A percentile compares a stretch with the other conserved stretches of the same genome.
Evolutionary conservation across 495 filamentous ascomycete genomes (phyloP).

Genomic region (Geopyxis carbonaria): DNA sequence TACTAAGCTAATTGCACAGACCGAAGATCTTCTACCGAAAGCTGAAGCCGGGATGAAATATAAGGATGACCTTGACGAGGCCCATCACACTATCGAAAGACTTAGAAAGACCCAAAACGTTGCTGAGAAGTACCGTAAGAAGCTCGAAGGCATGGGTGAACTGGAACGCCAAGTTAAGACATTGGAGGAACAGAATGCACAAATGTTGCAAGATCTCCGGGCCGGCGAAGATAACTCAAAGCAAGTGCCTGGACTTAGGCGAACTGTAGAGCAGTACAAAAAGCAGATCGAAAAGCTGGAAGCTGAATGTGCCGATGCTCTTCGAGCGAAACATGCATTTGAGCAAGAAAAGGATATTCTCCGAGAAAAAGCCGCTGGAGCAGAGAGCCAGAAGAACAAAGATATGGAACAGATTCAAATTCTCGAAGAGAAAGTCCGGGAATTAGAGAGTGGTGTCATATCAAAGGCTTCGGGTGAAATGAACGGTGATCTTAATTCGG

Average conservation of each 20-base stretch:
- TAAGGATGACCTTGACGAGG: slow-evolving; percentile 25
- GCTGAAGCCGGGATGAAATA: slow-evolving; percentile 22
- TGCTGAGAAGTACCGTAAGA: slow-evolving; percentile 25
- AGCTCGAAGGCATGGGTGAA: slow-evolving; percentile 24
- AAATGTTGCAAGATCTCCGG: slow-evolving; percentile 19
- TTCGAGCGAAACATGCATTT: slow-evolving; percentile 16
- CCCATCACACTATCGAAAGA: slow-evolving; percentile 24
- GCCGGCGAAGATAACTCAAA: slow-evolving; percentile 22
- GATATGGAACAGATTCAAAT: slow-evolving; percentile 26
- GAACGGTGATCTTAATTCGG: slow-evolving; percentile 23
- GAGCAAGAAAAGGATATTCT: slow-evolving; percentile 20
- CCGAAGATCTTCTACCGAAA: slow-evolving; percentile 22
- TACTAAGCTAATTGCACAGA: slow-evolving; percentile 5
- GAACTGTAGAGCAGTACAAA: slow-evolving; percentile 24
- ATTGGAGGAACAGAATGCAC: slow-evolving; percentile 20
- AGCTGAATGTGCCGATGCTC: slow-evolving; percentile 16
- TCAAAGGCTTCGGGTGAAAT: slow-evolving; percentile 12
- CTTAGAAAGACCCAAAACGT: slow-evolving; percentile 24
- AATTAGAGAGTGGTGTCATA: slow-evolving; percentile 38
- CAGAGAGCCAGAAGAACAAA: slow-evolving; percentile 23
- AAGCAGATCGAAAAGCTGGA: slow-evolving; percentile 24
- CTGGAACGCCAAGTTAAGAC: slow-evolving; percentile 22
- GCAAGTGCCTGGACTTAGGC: slow-evolving; percentile 22
- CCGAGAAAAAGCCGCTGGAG: slow-evolving; percentile 20
- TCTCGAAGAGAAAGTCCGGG: slow-evolving; percentile 35